Conservation (phyloP, 306 rosid genomes). For the Cicer yamashitae region DNA sequence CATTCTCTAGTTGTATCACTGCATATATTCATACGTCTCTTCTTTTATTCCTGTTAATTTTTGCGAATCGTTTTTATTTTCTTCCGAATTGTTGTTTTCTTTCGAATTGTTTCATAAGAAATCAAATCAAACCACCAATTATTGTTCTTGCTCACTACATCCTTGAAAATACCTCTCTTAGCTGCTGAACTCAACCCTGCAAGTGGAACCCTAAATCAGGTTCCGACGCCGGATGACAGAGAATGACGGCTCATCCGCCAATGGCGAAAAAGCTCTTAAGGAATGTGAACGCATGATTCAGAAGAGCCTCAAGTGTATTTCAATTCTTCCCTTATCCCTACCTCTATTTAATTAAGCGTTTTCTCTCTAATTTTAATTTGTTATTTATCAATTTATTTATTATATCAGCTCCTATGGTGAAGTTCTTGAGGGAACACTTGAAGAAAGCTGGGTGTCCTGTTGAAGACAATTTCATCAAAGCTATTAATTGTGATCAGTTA, state of each 20-base stretch:
- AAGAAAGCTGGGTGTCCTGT: slow-evolving; percentile 77
- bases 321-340: neutral
- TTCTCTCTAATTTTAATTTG: neutral
- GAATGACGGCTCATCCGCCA: neutral
- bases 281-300: slow-evolving; percentile 76
- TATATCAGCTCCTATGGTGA: slow-evolving; percentile 71
- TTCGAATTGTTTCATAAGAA: too few relatives aligned
- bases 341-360: neutral
- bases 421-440: slow-evolving; percentile 66
- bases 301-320: slow-evolving; percentile 64
- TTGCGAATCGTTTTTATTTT: too few relatives aligned
- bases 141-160: too few relatives aligned
- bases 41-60: too few relatives aligned
- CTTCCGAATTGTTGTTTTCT: too few relatives aligned
- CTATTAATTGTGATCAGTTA: slow-evolving; percentile 55
- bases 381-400: neutral
- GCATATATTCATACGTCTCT: too few relatives aligned
- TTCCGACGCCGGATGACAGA: slow-evolving; percentile 34
- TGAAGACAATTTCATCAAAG: slow-evolving; percentile 64
- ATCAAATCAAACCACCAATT: too few relatives aligned
- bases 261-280: slow-evolving; percentile 51
- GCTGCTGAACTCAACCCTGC: too few relatives aligned
- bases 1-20: too few relatives aligned
- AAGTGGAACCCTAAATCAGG: neutral
- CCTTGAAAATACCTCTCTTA: too few relatives aligned